phyloP scores from a whole-genome alignment of 345 rosid genomes.

The Heritiera fomes region DNA sequence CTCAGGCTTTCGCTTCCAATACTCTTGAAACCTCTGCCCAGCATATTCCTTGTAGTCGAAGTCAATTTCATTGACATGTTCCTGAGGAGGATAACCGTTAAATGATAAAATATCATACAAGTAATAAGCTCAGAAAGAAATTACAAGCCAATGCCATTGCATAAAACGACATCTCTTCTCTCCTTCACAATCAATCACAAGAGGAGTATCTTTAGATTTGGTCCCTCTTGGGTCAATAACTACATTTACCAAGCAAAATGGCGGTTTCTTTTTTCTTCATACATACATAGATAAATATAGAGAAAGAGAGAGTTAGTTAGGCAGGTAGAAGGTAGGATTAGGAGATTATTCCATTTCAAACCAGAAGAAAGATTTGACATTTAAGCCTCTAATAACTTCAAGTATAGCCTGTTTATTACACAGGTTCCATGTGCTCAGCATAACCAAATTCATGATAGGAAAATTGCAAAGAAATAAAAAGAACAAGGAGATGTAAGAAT shows the following conservation, averaged over 20 bases:
- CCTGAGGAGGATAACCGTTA: constrained; percentile 39
- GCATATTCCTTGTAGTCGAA: constrained; percentile 69
- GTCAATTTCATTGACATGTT: constrained; percentile 60
- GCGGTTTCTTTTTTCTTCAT: not conserved
- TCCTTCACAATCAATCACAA: not conserved
- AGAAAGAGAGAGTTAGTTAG: not conserved
- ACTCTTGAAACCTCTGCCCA: constrained; percentile 58
- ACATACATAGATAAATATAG: no score
- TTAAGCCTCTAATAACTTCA: not conserved
- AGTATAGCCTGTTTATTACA: not conserved
- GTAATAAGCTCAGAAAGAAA: not conserved
- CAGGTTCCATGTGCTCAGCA: not conserved
- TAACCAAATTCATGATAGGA: not conserved
- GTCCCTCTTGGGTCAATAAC: constrained; percentile 13
- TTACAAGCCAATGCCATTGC: not conserved
- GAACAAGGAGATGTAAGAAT: not conserved
- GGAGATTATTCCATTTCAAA: not conserved
- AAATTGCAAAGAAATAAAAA: not conserved
- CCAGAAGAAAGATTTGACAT: not conserved
- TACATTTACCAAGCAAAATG: not conserved
- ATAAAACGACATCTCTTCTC: not conserved
- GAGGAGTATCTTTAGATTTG: not conserved
- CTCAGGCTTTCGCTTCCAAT: constrained; percentile 45
- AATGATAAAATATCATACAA: not conserved
- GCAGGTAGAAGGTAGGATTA: not conserved